These are phyloP conservation scores for Saccharomyces hybrid DNA, from an alignment of 1,139 yeast species.

Conservation along the genomic window DNA sequence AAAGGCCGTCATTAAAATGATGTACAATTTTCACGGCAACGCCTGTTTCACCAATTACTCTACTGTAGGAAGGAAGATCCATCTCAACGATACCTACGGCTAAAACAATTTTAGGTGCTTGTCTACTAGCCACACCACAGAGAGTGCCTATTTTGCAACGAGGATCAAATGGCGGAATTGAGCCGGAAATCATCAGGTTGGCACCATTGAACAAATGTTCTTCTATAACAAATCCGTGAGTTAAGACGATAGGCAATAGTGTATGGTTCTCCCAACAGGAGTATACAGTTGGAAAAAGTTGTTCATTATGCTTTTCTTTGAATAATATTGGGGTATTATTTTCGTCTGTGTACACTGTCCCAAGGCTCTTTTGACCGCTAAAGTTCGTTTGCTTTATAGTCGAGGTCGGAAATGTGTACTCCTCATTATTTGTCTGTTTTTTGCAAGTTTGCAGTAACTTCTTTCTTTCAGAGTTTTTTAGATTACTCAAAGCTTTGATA, in stretches of 20 bases:
- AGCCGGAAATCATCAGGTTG: constrained; percentile 86
- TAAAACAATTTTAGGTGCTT: constrained; percentile 54
- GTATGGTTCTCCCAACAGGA: constrained; percentile 66
- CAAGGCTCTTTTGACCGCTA: constrained; percentile 44
- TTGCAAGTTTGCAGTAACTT: constrained; percentile 44
- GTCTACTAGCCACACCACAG: constrained; percentile 64
- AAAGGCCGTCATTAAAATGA: constrained; percentile 46
- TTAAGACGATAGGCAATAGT: constrained; percentile 55
- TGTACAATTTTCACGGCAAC: constrained; percentile 61
- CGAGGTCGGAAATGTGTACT: constrained; percentile 48
- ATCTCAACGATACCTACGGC: constrained; percentile 67
- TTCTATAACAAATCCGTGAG: constrained; percentile 67
- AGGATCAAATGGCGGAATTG: constrained; percentile 65
- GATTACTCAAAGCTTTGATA: constrained; percentile 65
- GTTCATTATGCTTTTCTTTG: constrained; percentile 44
- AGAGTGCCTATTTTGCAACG: constrained; percentile 40
- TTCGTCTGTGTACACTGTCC: constrained; percentile 58
- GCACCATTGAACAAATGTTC: constrained; percentile 60
- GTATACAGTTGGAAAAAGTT: constrained; percentile 60
- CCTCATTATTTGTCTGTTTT: constrained; percentile 40
- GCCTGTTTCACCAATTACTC: constrained; percentile 52
- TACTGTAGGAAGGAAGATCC: constrained; percentile 40
- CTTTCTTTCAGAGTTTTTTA: constrained; percentile 76
- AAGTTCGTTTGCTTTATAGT: constrained; percentile 60
- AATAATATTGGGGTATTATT: constrained; percentile 68